These are phyloP conservation scores for Gracilaria vermiculophylla DNA, from an alignment of 23 red algal species.

Conservation along the genomic window DNA sequence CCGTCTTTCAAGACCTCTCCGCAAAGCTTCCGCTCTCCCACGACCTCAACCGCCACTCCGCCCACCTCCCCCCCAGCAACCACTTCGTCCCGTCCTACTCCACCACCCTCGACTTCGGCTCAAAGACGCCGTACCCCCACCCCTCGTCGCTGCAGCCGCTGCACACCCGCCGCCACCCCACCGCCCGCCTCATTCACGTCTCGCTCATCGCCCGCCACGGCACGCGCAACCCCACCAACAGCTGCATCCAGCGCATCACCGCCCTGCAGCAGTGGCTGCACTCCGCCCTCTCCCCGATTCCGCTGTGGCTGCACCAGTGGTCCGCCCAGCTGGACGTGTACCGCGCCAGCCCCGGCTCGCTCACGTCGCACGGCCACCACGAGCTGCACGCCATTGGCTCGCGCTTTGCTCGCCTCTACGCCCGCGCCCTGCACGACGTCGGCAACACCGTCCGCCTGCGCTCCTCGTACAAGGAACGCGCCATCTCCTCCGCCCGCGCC, in stretches of 20 bases:
- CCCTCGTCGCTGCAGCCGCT: slow-evolving; percentile 12
- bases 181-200: slow-evolving; percentile 63
- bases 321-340: slow-evolving; percentile 25
- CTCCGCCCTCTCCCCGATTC: slow-evolving; percentile 10
- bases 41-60: not conserved
- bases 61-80: not conserved
- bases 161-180: not conserved
- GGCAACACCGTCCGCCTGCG: slow-evolving; percentile 26
- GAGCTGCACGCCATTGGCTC: slow-evolving; percentile 56
- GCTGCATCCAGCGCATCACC: slow-evolving; percentile 48
- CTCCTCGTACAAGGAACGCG: slow-evolving; percentile 60
- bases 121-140: slow-evolving; percentile 36
- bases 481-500: slow-evolving; percentile 46
- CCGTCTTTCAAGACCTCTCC: slow-evolving; percentile 13
- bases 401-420: slow-evolving; percentile 53
- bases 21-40: slow-evolving; percentile 16
- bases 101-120: slow-evolving; percentile 28
- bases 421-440: slow-evolving; percentile 7
- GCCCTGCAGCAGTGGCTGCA: slow-evolving; percentile 34
- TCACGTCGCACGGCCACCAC: slow-evolving; percentile 45
- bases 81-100: slow-evolving; percentile 11
- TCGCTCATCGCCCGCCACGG: slow-evolving; percentile 64
- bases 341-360: slow-evolving; percentile 21
- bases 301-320: slow-evolving; percentile 54
- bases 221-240: slow-evolving; percentile 63